Conservation (phyloP, 345 rosid genomes). For the Xanthoceras sorbifolium region DNA sequence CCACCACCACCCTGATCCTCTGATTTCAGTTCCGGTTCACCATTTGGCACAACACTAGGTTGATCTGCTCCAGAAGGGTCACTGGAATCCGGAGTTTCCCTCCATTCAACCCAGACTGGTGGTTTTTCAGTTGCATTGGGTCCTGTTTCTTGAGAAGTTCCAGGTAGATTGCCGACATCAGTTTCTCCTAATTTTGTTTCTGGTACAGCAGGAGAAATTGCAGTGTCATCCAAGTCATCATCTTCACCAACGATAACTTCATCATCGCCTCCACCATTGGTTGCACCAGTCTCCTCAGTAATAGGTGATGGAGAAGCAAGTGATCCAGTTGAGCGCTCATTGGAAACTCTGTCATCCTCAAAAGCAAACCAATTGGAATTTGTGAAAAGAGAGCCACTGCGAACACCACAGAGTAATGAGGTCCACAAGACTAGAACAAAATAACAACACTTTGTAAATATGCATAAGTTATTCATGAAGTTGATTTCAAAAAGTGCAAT, state of each 20-base stretch:
- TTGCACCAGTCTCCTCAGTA: conserved; percentile 44
- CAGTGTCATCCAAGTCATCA: conserved; percentile 49
- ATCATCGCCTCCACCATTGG: conserved; percentile 34
- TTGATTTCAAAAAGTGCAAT: background rate
- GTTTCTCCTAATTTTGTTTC: conserved; percentile 44
- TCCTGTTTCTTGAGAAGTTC: conserved; percentile 45
- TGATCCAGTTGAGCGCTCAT: conserved; percentile 51
- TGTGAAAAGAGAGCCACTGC: conserved; percentile 79
- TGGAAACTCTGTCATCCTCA: conserved; percentile 64
- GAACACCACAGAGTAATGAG: conserved; percentile 18
- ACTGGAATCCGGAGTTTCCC: conserved; percentile 58
- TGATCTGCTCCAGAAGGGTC: conserved; percentile 43
- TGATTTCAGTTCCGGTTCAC: conserved; percentile 40
- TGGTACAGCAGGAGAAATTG: conserved; percentile 45
- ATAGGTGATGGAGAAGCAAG: conserved; percentile 67
- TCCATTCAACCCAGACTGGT: conserved; percentile 83
- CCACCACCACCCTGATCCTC: conserved; percentile 36
- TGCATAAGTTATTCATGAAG: background rate
- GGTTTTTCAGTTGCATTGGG: conserved; percentile 46
- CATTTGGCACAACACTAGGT: conserved; percentile 38
- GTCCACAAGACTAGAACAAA: background rate
- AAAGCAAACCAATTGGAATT: conserved; percentile 95
- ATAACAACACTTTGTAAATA: background rate
- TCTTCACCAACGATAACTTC: conserved; percentile 50
- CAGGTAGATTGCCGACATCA: conserved; percentile 33